Conservation (phyloP, 2,329 filamentous ascomycete genomes). For the Ceratocystis variospora region DNA sequence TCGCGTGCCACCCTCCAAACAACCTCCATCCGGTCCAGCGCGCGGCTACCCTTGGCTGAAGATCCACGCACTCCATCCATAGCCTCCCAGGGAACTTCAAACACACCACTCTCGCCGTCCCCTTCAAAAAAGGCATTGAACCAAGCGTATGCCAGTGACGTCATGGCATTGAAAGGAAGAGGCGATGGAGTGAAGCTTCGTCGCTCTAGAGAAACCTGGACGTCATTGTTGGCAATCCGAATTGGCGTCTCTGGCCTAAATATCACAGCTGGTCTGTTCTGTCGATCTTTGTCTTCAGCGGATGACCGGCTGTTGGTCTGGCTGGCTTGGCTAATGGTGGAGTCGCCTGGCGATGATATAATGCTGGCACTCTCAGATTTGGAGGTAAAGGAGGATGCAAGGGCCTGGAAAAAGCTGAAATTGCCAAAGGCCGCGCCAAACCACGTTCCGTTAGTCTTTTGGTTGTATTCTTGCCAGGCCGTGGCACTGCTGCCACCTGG, state of each 20-base stretch:
- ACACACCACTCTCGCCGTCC: conserved; percentile 43
- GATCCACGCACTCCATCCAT: conserved; percentile 96
- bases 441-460: conserved; percentile 17
- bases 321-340: conserved; percentile 9
- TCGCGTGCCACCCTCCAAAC: conserved; percentile 51
- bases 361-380: conserved; percentile 16
- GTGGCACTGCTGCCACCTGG: conserved; percentile 12
- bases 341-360: conserved; percentile 14
- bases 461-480: conserved; percentile 18
- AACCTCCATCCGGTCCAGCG: conserved; percentile 69
- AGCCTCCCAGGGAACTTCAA: conserved; percentile 45
- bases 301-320: conserved; percentile 12
- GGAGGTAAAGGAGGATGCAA: conserved; percentile 17
- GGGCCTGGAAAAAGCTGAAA: conserved; percentile 18
- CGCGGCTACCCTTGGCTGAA: conserved; percentile 63
- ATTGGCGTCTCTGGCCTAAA: conserved; percentile 59
- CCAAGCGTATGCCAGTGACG: conserved; percentile 88
- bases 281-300: conserved; percentile 16
- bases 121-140: conserved; percentile 94
- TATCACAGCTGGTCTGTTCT: conserved; percentile 51
- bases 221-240: conserved; percentile 63
- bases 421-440: conserved; percentile 17
- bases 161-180: conserved; percentile 79
- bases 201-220: conserved; percentile 81
- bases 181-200: conserved; percentile 64